These are phyloP conservation scores for Bretschneidera sinensis DNA, from an alignment of 345 rosid species.

Conservation along the genomic window DNA sequence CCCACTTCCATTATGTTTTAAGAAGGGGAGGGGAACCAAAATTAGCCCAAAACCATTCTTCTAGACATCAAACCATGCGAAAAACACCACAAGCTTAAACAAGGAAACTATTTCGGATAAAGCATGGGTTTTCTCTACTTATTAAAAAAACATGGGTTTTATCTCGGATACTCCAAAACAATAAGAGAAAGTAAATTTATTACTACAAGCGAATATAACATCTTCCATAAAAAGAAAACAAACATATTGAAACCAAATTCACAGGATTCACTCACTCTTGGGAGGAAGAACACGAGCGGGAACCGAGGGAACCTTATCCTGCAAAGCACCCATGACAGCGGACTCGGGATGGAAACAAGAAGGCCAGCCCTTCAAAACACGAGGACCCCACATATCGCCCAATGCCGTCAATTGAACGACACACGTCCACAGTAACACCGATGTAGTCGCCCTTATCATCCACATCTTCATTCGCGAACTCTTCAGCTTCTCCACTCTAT, in stretches of 20 bases:
- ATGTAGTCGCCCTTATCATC: constrained; percentile 85
- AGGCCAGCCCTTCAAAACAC: constrained; percentile 88
- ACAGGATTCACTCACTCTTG: constrained; percentile 53
- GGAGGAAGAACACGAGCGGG: constrained; percentile 56
- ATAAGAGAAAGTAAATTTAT: not conserved
- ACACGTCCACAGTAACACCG: constrained; percentile 93
- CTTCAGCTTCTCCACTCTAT: constrained; percentile 48
- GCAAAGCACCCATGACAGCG: constrained; percentile 25
- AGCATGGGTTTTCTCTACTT: not conserved
- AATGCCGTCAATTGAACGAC: constrained; percentile 80
- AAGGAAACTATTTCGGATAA: not conserved
- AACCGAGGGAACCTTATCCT: constrained; percentile 37
- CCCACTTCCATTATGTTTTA: too few relatives aligned
- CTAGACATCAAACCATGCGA: not conserved
- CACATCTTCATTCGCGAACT: constrained; percentile 72
- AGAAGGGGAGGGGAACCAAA: not conserved
- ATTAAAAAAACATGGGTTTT: not conserved
- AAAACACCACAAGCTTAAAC: not conserved
- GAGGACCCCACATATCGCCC: constrained; percentile 89
- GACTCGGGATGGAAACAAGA: constrained; percentile 55
- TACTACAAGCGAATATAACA: not conserved
- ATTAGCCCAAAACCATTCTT: not conserved
- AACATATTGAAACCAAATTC: not conserved
- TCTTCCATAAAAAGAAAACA: not conserved
- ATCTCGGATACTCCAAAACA: not conserved